These are phyloP conservation scores for Nemania sp. DNA, from an alignment of 2,329 filamentous ascomycete genomes.

Conservation along the genomic window DNA sequence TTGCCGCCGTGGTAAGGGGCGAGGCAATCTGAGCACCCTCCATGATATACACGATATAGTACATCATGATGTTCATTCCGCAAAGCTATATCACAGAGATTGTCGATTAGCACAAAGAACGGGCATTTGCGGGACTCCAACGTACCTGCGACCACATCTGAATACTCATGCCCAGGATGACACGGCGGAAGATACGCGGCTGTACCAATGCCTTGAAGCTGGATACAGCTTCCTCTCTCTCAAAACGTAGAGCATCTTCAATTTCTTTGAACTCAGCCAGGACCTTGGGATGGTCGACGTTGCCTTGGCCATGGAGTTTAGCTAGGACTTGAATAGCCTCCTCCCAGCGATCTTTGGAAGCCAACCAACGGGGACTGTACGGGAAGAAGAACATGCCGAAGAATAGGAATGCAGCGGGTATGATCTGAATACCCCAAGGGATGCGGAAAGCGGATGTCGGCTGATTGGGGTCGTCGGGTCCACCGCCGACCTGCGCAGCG, in stretches of 20 bases:
- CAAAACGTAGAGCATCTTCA: conserved; percentile 56
- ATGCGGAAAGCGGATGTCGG: conserved; percentile 59
- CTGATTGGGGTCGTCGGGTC: conserved; percentile 54
- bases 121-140: neutral
- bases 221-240: conserved; percentile 54
- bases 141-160: conserved; percentile 60
- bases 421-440: conserved; percentile 63
- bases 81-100: conserved; percentile 19
- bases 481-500: conserved; percentile 56
- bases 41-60: conserved; percentile 65
- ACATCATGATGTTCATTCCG: conserved; percentile 64
- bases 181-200: conserved; percentile 58
- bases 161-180: conserved; percentile 59
- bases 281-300: conserved; percentile 60
- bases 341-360: conserved; percentile 68
- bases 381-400: conserved; percentile 63
- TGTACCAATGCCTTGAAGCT: conserved; percentile 54
- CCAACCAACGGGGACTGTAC: conserved; percentile 71
- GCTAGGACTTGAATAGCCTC: conserved; percentile 63
- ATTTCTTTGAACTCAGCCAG: conserved; percentile 66
- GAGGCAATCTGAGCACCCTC: conserved; percentile 58
- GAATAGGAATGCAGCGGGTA: conserved; percentile 58
- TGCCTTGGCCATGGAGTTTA: conserved; percentile 59
- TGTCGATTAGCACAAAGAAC: conserved; percentile 16
- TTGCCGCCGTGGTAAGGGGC: conserved; percentile 61